A percentile compares a stretch with the other conserved stretches of the same genome.
Evolutionary conservation across 2,329 filamentous ascomycete genomes (phyloP).

Genomic region (Aureobasidium sp.): DNA sequence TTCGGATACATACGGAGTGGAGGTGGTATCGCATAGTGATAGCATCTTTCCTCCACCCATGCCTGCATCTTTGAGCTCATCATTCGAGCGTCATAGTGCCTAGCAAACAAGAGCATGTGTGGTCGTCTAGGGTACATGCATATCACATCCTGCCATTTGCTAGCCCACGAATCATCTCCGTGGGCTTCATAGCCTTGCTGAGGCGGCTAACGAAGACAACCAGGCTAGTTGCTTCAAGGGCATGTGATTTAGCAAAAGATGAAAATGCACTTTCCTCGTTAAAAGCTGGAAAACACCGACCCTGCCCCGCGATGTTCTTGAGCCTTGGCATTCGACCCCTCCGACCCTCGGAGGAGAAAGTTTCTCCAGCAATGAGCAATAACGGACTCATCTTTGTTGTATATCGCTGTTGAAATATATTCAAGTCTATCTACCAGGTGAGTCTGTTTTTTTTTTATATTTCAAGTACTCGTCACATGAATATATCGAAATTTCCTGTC

Average conservation of each 20-base stretch:
- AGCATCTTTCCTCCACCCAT: not conserved
- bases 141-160: not conserved
- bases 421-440: not conserved
- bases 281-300: not conserved
- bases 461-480: no score
- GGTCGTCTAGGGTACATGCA: not conserved
- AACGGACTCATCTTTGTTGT: not conserved
- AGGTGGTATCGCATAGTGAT: not conserved
- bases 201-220: not conserved
- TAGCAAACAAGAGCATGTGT: not conserved
- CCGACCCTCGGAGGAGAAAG: conserved; percentile 6
- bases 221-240: no score
- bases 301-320: not conserved
- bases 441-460: not conserved
- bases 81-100: not conserved
- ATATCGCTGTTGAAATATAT: not conserved
- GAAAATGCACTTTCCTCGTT: not conserved
- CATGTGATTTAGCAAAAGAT: not conserved
- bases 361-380: conserved; percentile 9
- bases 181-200: not conserved
- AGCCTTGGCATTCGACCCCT: not conserved
- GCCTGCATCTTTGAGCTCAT: not conserved
- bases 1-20: not conserved
- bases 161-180: not conserved
- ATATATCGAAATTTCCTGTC: no score